Evolutionary conservation across 768 basidiomycete species (phyloP).

Genomic region (Leccinum olivaceopallidum): DNA sequence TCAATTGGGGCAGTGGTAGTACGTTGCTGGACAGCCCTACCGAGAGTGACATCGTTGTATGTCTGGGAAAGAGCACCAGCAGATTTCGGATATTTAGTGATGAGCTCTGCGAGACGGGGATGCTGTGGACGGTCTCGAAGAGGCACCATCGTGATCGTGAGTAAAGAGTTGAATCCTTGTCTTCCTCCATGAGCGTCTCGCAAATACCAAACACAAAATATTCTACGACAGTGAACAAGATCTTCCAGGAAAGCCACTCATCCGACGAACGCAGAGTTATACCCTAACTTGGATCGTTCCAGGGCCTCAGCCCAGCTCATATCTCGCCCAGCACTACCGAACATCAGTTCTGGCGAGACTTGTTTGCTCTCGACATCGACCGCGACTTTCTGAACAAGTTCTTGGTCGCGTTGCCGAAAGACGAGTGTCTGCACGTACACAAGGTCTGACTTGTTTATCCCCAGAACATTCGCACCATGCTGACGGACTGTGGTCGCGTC

Average conservation of each 20-base stretch:
- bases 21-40: constrained; percentile 30
- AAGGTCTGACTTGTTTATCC: too few relatives aligned
- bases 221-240: constrained; percentile 44
- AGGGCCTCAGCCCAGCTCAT: constrained; percentile 39
- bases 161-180: background rate
- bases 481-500: too few relatives aligned
- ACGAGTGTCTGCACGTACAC: too few relatives aligned
- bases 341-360: constrained; percentile 51
- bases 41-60: constrained; percentile 70
- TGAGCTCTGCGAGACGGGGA: constrained; percentile 43
- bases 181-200: constrained; percentile 18
- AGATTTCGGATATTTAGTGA: constrained; percentile 61
- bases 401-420: constrained; percentile 45
- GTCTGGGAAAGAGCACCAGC: constrained; percentile 69
- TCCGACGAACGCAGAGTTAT: background rate
- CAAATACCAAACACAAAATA: constrained; percentile 46
- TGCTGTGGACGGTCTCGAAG: constrained; percentile 37
- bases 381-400: constrained; percentile 42
- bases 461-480: too few relatives aligned
- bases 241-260: constrained; percentile 41
- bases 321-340: constrained; percentile 46
- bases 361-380: constrained; percentile 56
- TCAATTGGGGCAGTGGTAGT: background rate
- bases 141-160: constrained; percentile 12
- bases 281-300: background rate